Evolutionary conservation across 2,329 filamentous ascomycete genomes (phyloP).

Genomic region (Tolypocladium nubicola): DNA sequence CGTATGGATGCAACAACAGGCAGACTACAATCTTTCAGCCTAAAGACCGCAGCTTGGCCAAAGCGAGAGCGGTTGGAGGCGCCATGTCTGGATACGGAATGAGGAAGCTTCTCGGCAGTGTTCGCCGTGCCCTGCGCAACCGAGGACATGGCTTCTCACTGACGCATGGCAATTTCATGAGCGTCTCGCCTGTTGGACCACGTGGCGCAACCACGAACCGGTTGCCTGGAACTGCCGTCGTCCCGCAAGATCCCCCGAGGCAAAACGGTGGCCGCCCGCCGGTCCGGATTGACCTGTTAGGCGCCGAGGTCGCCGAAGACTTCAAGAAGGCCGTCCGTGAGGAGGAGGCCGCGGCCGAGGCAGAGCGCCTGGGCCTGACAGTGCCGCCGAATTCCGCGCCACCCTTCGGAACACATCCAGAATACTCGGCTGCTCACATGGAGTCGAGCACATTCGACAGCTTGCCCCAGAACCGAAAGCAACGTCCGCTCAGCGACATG

Average conservation of each 20-base stretch:
- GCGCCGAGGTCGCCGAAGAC: slow-evolving; percentile 67
- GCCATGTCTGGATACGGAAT: slow-evolving; percentile 65
- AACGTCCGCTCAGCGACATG: slow-evolving; percentile 39
- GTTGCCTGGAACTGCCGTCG: slow-evolving; percentile 48
- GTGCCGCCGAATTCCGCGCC: slow-evolving; percentile 14
- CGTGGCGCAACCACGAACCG: slow-evolving; percentile 46
- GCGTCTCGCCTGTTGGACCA: slow-evolving; percentile 36
- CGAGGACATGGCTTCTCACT: slow-evolving; percentile 32
- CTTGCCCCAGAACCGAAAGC: slow-evolving; percentile 18
- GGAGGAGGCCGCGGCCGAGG: slow-evolving; percentile 43
- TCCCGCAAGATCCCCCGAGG: slow-evolving; percentile 41
- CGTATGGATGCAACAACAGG: slow-evolving; percentile 31
- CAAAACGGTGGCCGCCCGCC: slow-evolving; percentile 36
- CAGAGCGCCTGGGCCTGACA: slow-evolving; percentile 10
- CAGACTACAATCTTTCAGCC: slow-evolving; percentile 44
- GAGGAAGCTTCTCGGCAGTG: slow-evolving; percentile 76
- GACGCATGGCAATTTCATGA: slow-evolving; percentile 35
- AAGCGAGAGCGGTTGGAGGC: slow-evolving; percentile 38
- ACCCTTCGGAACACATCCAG: slow-evolving; percentile 18
- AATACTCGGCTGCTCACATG: slow-evolving; percentile 33
- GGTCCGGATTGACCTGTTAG: slow-evolving; percentile 69
- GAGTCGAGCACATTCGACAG: slow-evolving; percentile 27
- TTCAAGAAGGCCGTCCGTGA: slow-evolving; percentile 68
- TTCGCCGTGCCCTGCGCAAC: slow-evolving; percentile 70
- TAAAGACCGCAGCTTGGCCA: slow-evolving; percentile 26